Evolutionary conservation across 2,329 filamentous ascomycete species (phyloP), one percentile per base, ranked within the genome.

Genomic region (Diaporthe ampelina): DNA sequence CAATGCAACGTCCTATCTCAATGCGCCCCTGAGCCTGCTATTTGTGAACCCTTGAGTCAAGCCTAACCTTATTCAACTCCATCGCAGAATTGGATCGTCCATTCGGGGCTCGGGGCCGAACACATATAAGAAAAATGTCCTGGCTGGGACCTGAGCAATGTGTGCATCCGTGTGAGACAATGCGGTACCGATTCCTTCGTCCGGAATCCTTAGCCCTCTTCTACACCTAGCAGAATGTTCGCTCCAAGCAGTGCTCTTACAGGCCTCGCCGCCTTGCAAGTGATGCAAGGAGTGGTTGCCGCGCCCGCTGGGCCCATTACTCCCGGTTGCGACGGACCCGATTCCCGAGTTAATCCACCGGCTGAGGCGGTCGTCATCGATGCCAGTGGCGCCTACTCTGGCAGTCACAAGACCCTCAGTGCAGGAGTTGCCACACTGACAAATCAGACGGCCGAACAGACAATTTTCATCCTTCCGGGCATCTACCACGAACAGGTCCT

Each of bases 401-500:
- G 69, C 21, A 72, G 69, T 13, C 58, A 52, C 56, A 57, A 35
- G 56, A 72, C 56, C 40, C 32, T 48, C 56, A 52, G n/a, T 29
- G 69, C 17, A 13, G 69, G 56, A 24, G 57, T 61, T 21, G 69
- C 69, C 17, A n/a, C 69, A 19, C 29, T 72, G 43, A 50, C 13
- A n/a, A 52, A 54, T 7, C 45, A 72, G 43, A 61, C 69, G 19
- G 69, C 10, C 15, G 45, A 45, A 11, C 69, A 72, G 21, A 72
- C 43, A 4, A 15, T 72, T 15, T 72, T 72, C 7, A 52, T 72
- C n/a, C 57, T 72, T 45, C 69, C 57, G 17, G 69, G 69, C 43
- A 40, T 37, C 56, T 72, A 72, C 13, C 21, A 72, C 15, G 57
- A 72, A 35, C 69, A 72, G 29, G 32, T 72, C 9, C 56, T 72